Conservation (phyloP, 2,329 filamentous ascomycete species). For the Blumeriella jaapii region DNA sequence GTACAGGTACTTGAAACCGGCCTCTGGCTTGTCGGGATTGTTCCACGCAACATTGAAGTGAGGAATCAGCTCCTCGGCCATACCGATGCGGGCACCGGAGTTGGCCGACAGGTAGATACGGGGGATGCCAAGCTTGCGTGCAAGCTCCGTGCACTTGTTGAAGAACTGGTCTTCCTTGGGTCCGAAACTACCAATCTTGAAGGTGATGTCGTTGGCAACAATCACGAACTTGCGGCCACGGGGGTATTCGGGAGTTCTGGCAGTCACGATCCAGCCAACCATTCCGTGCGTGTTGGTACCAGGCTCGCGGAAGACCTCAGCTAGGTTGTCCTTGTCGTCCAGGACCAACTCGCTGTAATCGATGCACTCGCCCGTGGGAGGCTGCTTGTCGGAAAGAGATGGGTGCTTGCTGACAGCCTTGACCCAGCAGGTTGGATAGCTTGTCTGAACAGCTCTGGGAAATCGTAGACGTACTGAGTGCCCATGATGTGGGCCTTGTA, state of each 20-base stretch:
- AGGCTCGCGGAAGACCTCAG: slow-evolving; percentile 88
- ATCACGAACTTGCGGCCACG: slow-evolving; percentile 86
- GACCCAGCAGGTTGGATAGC: slow-evolving; percentile 92
- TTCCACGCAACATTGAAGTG: slow-evolving; percentile 98
- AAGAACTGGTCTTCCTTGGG: slow-evolving; percentile 97
- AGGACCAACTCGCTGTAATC: slow-evolving; percentile 90
- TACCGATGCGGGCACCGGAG: slow-evolving; percentile 92
- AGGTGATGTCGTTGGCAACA: slow-evolving; percentile 98
- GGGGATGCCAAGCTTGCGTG: slow-evolving; percentile 86
- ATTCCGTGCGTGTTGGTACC: slow-evolving; percentile 95
- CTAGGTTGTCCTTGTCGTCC: slow-evolving; percentile 83
- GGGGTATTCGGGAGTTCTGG: slow-evolving; percentile 91
- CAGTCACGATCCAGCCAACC: slow-evolving; percentile 96
- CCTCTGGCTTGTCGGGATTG: slow-evolving; percentile 64
- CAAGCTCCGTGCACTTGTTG: slow-evolving; percentile 96
- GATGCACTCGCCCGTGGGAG: slow-evolving; percentile 78
- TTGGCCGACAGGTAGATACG: slow-evolving; percentile 98
- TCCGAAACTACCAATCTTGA: slow-evolving; percentile 96
- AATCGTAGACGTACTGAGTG: slow-evolving; percentile 98
- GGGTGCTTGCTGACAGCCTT: slow-evolving; percentile 65
- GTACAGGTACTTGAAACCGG: slow-evolving; percentile 96
- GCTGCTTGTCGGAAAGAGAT: slow-evolving; percentile 66
- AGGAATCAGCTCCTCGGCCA: slow-evolving; percentile 93
- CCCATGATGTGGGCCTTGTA: slow-evolving; percentile 99
- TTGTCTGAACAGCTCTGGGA: slow-evolving; percentile 98